Conservation (phyloP, 345 rosid species). For the Hirschfeldia incana region DNA sequence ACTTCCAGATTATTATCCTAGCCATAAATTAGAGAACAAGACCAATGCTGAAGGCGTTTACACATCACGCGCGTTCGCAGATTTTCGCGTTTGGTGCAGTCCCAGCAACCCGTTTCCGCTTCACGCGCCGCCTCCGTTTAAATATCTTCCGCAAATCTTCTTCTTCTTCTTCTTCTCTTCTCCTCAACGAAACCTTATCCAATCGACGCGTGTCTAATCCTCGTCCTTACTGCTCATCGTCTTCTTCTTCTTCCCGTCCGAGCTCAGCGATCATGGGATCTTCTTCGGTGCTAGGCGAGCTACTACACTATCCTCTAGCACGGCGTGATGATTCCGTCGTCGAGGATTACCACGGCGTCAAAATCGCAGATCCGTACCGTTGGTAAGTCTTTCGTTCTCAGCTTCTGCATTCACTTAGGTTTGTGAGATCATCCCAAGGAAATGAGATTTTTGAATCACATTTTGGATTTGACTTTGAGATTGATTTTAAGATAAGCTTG, state of each 20-base stretch:
- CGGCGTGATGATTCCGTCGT: conserved; percentile 79
- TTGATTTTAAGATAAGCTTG: neutral
- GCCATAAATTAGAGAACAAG: neutral
- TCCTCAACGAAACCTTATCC: neutral
- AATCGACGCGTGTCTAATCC: conserved; percentile 1
- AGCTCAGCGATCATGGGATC: conserved; percentile 59
- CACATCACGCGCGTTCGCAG: conserved; percentile 26
- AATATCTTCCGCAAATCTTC: neutral
- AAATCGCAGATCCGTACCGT: conserved; percentile 77
- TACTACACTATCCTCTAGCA: conserved; percentile 53
- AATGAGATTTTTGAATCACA: neutral
- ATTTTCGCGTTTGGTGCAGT: conserved; percentile 27
- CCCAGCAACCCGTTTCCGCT: conserved; percentile 22
- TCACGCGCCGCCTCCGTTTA: conserved; percentile 33
- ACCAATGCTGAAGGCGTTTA: conserved; percentile 26
- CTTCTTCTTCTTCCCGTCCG: neutral
- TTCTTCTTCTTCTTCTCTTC: neutral
- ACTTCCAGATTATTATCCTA: neutral
- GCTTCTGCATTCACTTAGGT: neutral
- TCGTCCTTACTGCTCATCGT: neutral
- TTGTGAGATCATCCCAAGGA: neutral
- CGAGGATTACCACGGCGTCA: conserved; percentile 82
- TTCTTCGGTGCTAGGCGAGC: conserved; percentile 40
- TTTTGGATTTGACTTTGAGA: conserved; percentile 24
- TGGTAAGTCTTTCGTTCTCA: conserved; percentile 50